A percentile compares a stretch with the other conserved stretches of the same genome.
Evolutionary conservation across 1,139 yeast species (phyloP).

Genomic region (Saccharomyces hybrid): DNA sequence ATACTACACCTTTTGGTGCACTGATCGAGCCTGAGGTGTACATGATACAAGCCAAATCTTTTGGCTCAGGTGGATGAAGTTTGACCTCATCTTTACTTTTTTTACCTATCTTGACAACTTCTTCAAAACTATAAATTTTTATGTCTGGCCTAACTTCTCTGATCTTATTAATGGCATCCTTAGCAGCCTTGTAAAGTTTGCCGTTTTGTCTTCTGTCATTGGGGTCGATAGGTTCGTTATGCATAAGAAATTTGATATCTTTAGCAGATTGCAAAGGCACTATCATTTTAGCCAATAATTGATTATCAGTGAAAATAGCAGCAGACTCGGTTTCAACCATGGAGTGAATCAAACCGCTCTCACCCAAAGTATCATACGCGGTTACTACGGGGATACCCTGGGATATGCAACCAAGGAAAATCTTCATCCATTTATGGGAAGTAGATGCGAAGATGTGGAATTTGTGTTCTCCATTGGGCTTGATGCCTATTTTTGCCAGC

Average conservation of each 20-base stretch:
- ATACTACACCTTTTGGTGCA: slow-evolving; percentile 92
- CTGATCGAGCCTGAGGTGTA: slow-evolving; percentile 99
- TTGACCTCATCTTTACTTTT: slow-evolving; percentile 34
- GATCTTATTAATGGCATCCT: slow-evolving; percentile 50
- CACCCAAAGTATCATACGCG: slow-evolving; percentile 95
- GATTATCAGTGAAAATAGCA: slow-evolving; percentile 79
- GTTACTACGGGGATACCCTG: slow-evolving; percentile 86
- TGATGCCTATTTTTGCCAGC: slow-evolving; percentile 61
- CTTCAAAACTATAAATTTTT: slow-evolving; percentile 55
- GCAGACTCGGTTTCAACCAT: slow-evolving; percentile 70
- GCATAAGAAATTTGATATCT: slow-evolving; percentile 59
- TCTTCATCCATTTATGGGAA: slow-evolving; percentile 84
- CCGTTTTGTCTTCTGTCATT: slow-evolving; percentile 61
- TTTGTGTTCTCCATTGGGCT: slow-evolving; percentile 52
- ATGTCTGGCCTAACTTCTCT: slow-evolving; percentile 69
- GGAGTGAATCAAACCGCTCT: slow-evolving; percentile 82
- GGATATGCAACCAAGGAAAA: slow-evolving; percentile 67
- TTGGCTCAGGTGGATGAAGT: slow-evolving; percentile 49
- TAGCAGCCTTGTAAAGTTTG: slow-evolving; percentile 47
- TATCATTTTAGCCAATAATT: slow-evolving; percentile 55
- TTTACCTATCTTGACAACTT: slow-evolving; percentile 58
- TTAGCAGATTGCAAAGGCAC: slow-evolving; percentile 65
- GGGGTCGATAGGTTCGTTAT: slow-evolving; percentile 55
- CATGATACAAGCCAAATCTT: slow-evolving; percentile 85
- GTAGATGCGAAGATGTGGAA: slow-evolving; percentile 83